phyloP scores from a whole-genome alignment of 176 grass and related monocot genomes.

The Saccharum officinarum region DNA sequence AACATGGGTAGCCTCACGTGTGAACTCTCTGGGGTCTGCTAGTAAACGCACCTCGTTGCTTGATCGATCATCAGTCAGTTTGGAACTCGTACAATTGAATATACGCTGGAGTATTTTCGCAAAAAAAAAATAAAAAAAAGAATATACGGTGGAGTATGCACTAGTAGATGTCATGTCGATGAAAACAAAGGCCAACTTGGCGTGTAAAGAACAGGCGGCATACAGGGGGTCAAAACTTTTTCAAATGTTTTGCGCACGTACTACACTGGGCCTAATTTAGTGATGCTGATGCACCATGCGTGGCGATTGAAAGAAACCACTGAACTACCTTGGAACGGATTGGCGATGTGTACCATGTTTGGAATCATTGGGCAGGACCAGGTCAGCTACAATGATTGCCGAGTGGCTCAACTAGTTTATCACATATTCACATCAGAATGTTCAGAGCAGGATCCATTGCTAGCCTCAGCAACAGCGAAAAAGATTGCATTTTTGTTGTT shows the following conservation, averaged over 20 bases:
- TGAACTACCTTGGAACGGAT: constrained; percentile 35
- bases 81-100: neutral
- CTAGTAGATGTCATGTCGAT: neutral
- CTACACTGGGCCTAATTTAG: neutral
- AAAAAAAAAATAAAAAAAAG: too few species aligned
- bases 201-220: neutral
- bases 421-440: constrained; percentile 27
- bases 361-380: constrained; percentile 11
- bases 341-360: constrained; percentile 24
- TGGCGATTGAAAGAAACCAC: constrained; percentile 11
- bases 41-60: neutral
- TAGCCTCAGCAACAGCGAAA: neutral
- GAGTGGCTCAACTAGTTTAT: constrained; percentile 28
- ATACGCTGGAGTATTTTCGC: neutral
- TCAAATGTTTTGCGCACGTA: neutral
- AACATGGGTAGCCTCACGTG: neutral
- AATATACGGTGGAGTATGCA: neutral
- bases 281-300: constrained; percentile 16
- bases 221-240: constrained; percentile 16
- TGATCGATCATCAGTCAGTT: neutral
- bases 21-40: neutral
- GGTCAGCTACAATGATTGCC: constrained; percentile 31
- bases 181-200: neutral
- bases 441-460: neutral
- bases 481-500: neutral